Evolutionary conservation across 305 asterid species (phyloP).

Genomic region (Fraxinus nigra): DNA sequence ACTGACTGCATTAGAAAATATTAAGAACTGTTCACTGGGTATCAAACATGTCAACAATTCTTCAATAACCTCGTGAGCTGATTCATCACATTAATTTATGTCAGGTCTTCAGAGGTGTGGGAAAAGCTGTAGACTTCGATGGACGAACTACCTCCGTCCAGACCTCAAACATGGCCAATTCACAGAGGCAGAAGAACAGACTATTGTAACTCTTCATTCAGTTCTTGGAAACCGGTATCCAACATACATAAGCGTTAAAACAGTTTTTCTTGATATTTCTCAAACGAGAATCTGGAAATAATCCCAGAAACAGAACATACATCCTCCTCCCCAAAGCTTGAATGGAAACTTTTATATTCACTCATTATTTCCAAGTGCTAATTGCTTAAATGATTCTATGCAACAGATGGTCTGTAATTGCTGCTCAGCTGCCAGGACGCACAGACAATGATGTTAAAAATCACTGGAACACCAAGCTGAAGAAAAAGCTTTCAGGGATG

Average conservation of each 20-base stretch:
- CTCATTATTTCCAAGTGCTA: background rate
- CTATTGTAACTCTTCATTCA: conserved; percentile 78
- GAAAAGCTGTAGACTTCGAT: conserved; percentile 77
- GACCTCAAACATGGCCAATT: conserved; percentile 90
- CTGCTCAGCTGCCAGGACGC: conserved; percentile 94
- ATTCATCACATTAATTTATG: conserved; percentile 1
- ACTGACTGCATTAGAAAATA: background rate
- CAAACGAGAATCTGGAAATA: background rate
- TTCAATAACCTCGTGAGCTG: background rate
- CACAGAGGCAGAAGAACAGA: conserved; percentile 76
- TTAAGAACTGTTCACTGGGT: background rate
- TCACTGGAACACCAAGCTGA: conserved; percentile 96
- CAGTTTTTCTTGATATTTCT: background rate
- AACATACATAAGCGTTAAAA: background rate
- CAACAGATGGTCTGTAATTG: conserved; percentile 92
- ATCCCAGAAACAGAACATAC: background rate
- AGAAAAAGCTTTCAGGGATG: conserved; percentile 72
- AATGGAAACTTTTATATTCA: background rate
- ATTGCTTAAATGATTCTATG: background rate
- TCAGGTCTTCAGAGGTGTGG: conserved; percentile 93
- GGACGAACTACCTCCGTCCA: conserved; percentile 92
- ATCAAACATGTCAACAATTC: background rate
- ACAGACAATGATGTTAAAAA: conserved; percentile 96
- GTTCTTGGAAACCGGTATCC: conserved; percentile 80
- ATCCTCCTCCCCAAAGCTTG: background rate